Evolutionary conservation across 179 eudicot genomes (phyloP).

Genomic region (Gypsophila paniculata): DNA sequence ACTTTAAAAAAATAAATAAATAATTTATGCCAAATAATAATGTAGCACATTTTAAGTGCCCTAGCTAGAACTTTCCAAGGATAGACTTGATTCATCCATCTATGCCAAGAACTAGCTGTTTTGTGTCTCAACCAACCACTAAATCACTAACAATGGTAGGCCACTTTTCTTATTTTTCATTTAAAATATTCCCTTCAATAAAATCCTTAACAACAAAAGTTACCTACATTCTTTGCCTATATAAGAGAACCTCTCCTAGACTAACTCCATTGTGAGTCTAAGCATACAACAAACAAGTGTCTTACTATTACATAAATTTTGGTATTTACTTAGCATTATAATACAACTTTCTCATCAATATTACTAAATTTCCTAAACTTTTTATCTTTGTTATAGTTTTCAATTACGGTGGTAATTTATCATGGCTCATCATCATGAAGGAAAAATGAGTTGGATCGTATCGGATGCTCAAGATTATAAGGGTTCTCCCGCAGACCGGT

Average conservation of each 20-base stretch:
- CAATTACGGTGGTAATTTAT: background rate
- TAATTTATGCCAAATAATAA: background rate
- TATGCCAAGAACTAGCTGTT: slow-evolving; percentile 28
- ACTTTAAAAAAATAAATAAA: slow-evolving; percentile 1
- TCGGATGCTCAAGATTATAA: slow-evolving; percentile 66
- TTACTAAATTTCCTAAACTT: background rate
- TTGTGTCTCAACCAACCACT: slow-evolving; percentile 29
- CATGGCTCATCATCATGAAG: slow-evolving; percentile 55
- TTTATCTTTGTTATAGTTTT: background rate
- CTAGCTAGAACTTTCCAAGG: slow-evolving; percentile 33
- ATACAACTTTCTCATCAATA: slow-evolving; percentile 4
- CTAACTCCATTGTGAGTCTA: slow-evolving; percentile 22
- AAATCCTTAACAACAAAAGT: slow-evolving; percentile 28
- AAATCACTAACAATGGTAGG: slow-evolving; percentile 22
- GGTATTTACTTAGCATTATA: background rate
- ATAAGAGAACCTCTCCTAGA: slow-evolving; percentile 26
- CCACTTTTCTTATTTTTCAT: slow-evolving; percentile 21
- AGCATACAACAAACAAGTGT: slow-evolving; percentile 24
- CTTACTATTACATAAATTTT: background rate
- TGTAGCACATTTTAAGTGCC: background rate
- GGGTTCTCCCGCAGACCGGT: slow-evolving; percentile 69
- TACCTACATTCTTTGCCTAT: slow-evolving; percentile 31
- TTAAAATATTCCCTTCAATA: background rate
- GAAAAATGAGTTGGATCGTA: slow-evolving; percentile 50
- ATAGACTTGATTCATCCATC: slow-evolving; percentile 30